phyloP scores from a whole-genome alignment of 441 rosid genomes.

The Omphalea diandra region DNA sequence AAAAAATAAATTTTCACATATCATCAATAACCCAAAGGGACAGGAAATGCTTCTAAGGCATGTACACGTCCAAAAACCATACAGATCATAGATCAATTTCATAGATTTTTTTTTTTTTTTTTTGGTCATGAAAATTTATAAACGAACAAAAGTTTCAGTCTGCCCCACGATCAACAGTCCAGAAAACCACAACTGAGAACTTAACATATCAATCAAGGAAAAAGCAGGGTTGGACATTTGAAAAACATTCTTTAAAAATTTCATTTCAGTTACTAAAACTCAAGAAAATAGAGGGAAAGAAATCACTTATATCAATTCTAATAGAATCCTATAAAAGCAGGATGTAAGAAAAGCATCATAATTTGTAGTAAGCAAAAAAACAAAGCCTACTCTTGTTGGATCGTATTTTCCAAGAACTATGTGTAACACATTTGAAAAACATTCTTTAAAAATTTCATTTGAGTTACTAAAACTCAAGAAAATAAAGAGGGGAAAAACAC shows the following conservation, averaged over 20 bases:
- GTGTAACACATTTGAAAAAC: too few relatives aligned
- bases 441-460: not conserved
- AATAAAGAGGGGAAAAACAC: too few relatives aligned
- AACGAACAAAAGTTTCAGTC: too few relatives aligned
- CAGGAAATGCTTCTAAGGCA: not conserved
- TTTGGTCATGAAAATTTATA: too few relatives aligned
- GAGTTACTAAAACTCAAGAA: not conserved
- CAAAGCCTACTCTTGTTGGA: too few relatives aligned
- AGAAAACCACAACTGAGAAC: not conserved
- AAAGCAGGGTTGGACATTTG: not conserved
- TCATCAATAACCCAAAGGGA: not conserved
- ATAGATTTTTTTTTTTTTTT: not conserved
- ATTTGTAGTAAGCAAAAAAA: too few relatives aligned
- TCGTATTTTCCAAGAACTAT: too few relatives aligned
- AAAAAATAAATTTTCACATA: not conserved
- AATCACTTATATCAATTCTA: too few relatives aligned
- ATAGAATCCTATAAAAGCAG: too few relatives aligned
- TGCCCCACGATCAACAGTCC: not conserved
- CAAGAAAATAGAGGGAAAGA: not conserved
- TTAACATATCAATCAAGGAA: not conserved
- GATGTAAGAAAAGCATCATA: too few relatives aligned
- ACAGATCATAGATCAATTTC: constrained; percentile 3
- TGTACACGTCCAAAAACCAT: not conserved
- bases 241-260: not conserved
- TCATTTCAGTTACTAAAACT: not conserved